These are phyloP conservation scores for Xylaria digitata DNA, from an alignment of 2,329 filamentous ascomycete species.

Conservation along the genomic window DNA sequence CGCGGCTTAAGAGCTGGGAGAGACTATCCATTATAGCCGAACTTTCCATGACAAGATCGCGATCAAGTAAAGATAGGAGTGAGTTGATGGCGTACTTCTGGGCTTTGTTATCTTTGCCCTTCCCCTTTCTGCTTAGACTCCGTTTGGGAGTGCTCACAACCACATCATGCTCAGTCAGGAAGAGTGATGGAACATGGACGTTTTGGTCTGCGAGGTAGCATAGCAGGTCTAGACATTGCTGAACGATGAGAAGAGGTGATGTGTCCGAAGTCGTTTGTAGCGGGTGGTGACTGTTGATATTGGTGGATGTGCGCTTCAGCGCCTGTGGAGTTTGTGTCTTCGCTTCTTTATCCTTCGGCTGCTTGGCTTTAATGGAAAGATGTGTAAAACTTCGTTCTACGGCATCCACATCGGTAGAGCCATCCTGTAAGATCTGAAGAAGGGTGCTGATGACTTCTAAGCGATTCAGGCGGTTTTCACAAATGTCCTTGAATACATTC, in stretches of 20 bases:
- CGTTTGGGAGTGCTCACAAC: slow-evolving; percentile 81
- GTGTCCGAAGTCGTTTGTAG: slow-evolving; percentile 80
- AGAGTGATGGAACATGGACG: slow-evolving; percentile 87
- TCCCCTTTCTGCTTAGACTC: slow-evolving; percentile 82
- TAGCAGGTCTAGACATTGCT: slow-evolving; percentile 90
- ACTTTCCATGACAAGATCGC: slow-evolving; percentile 96
- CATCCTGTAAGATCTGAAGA: slow-evolving; percentile 93
- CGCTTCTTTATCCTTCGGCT: slow-evolving; percentile 74
- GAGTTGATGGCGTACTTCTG: slow-evolving; percentile 94
- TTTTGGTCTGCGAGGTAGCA: slow-evolving; percentile 87
- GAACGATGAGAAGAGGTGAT: slow-evolving; percentile 92
- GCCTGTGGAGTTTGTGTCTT: slow-evolving; percentile 82
- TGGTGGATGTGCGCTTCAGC: slow-evolving; percentile 79
- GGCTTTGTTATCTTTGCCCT: slow-evolving; percentile 84
- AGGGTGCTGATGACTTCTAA: slow-evolving; percentile 93
- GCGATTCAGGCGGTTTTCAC: slow-evolving; percentile 95
- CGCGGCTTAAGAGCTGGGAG: slow-evolving; percentile 85
- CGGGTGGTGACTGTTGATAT: slow-evolving; percentile 58
- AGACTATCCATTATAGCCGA: slow-evolving; percentile 96
- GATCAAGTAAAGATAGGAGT: slow-evolving; percentile 85
- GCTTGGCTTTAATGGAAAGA: slow-evolving; percentile 89
- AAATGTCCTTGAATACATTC: slow-evolving; percentile 88
- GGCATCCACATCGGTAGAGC: slow-evolving; percentile 90
- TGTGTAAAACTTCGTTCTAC: slow-evolving; percentile 96
- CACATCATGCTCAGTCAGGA: slow-evolving; percentile 90